Evolutionary conservation across 306 rosid species (phyloP).

Genomic region (Pyrus betulifolia): DNA sequence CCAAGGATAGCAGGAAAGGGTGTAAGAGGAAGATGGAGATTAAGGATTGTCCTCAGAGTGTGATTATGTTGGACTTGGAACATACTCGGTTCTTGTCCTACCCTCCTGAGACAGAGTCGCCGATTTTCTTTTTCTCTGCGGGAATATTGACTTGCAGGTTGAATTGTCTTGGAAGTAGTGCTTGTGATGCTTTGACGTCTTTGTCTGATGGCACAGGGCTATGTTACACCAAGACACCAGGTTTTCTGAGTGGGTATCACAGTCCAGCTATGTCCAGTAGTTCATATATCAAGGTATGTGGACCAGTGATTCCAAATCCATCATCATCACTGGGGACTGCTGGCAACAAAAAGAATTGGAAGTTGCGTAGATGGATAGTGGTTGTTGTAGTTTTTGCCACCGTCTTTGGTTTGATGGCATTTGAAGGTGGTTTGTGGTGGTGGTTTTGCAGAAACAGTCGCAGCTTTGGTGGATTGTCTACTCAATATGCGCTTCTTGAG

Average conservation of each 20-base stretch:
- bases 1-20: slow-evolving; percentile 44
- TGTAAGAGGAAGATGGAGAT: slow-evolving; percentile 49
- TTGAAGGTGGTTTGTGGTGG: slow-evolving; percentile 70
- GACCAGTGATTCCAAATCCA: slow-evolving; percentile 32
- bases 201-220: slow-evolving; percentile 57
- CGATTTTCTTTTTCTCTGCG: slow-evolving; percentile 33
- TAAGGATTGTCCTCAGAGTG: slow-evolving; percentile 34
- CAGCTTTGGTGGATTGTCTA: slow-evolving; percentile 49
- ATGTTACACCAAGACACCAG: slow-evolving; percentile 41
- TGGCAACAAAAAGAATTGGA: slow-evolving; percentile 20
- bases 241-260: slow-evolving; percentile 42
- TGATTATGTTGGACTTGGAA: slow-evolving; percentile 36
- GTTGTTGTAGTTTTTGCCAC: slow-evolving; percentile 42
- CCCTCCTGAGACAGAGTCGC: slow-evolving; percentile 33
- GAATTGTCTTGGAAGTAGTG: slow-evolving; percentile 42
- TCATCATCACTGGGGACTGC: slow-evolving; percentile 11
- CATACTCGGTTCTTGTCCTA: slow-evolving; percentile 47
- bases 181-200: slow-evolving; percentile 59
- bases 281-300: slow-evolving; percentile 57
- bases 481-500: slow-evolving; percentile 84
- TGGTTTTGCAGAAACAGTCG: slow-evolving; percentile 61
- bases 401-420: slow-evolving; percentile 40
- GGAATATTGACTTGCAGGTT: slow-evolving; percentile 48
- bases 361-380: slow-evolving; percentile 41
- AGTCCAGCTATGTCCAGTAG: slow-evolving; percentile 51